Evolutionary conservation across 2,329 filamentous ascomycete genomes (phyloP).

Genomic region (Calycina herbarum): DNA sequence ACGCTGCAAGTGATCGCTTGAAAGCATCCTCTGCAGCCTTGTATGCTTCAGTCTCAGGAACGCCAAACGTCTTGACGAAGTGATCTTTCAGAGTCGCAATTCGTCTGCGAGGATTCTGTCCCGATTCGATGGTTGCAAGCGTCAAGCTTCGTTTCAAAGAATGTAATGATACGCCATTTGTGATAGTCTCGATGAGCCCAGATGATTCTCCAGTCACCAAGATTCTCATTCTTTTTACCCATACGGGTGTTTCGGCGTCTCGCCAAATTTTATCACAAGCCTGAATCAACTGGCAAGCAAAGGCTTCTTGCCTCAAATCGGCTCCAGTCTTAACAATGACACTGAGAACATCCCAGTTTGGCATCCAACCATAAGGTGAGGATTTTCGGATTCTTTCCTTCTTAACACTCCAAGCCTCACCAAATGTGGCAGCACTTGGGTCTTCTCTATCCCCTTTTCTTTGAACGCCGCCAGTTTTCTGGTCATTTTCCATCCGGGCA

Average conservation of each 20-base stretch:
- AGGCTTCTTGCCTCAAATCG: conserved; percentile 80
- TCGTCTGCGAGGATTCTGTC: conserved; percentile 69
- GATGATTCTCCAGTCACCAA: conserved; percentile 83
- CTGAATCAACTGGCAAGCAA: conserved; percentile 80
- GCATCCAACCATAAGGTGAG: conserved; percentile 85
- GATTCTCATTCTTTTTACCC: conserved; percentile 87
- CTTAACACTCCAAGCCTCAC: conserved; percentile 82
- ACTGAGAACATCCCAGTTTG: conserved; percentile 84
- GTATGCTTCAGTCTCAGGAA: conserved; percentile 67
- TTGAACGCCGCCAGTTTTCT: conserved; percentile 81
- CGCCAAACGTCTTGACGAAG: conserved; percentile 77
- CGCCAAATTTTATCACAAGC: conserved; percentile 82
- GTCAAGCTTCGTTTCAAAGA: conserved; percentile 81
- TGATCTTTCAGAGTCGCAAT: conserved; percentile 82
- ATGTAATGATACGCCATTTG: conserved; percentile 83
- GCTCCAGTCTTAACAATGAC: conserved; percentile 87
- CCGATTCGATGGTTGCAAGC: conserved; percentile 70
- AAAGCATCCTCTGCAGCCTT: conserved; percentile 74
- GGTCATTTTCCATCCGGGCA: conserved; percentile 85
- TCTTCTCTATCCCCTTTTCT: conserved; percentile 81
- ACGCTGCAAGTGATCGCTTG: conserved; percentile 77
- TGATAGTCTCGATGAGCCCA: conserved; percentile 83
- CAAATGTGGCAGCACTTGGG: conserved; percentile 81
- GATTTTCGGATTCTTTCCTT: conserved; percentile 81
- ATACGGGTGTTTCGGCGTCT: conserved; percentile 73